Conservation (phyloP, 208 protist species). For the Angomonas ambiguus region DNA sequence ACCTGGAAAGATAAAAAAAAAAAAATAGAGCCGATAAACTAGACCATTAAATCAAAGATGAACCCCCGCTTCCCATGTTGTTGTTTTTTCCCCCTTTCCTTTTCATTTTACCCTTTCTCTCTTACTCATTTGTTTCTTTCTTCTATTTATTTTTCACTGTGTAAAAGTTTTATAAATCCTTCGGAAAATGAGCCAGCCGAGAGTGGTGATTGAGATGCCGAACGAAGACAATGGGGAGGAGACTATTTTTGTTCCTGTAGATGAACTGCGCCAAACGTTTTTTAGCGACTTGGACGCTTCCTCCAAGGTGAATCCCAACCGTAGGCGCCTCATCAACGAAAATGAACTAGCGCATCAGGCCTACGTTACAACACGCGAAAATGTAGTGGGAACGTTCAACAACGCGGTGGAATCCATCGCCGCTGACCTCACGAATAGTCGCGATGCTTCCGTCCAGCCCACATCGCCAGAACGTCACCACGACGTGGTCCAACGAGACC, state of each 20-base stretch:
- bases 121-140: neutral
- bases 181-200: conserved; percentile 5
- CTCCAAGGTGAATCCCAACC: conserved; percentile 48
- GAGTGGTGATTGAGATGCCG: conserved; percentile 22
- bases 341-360: conserved; percentile 15
- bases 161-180: neutral
- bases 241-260: conserved; percentile 22
- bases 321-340: conserved; percentile 4
- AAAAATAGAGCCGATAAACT: neutral
- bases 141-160: neutral
- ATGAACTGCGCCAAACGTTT: conserved; percentile 39
- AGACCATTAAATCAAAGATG: neutral
- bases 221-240: conserved; percentile 8
- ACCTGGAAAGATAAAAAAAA: conserved; percentile 9
- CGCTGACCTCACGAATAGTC: neutral
- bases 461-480: neutral
- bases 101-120: conserved; percentile 2
- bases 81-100: neutral
- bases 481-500: neutral
- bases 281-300: conserved; percentile 50
- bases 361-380: conserved; percentile 3
- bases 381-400: conserved; percentile 2
- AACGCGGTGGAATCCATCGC: neutral
- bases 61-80: neutral
- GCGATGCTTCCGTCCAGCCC: neutral